A percentile compares a stretch with the other conserved stretches of the same genome.
Evolutionary conservation across 345 rosid species (phyloP).

Genomic region (Eucalyptus decipiens): DNA sequence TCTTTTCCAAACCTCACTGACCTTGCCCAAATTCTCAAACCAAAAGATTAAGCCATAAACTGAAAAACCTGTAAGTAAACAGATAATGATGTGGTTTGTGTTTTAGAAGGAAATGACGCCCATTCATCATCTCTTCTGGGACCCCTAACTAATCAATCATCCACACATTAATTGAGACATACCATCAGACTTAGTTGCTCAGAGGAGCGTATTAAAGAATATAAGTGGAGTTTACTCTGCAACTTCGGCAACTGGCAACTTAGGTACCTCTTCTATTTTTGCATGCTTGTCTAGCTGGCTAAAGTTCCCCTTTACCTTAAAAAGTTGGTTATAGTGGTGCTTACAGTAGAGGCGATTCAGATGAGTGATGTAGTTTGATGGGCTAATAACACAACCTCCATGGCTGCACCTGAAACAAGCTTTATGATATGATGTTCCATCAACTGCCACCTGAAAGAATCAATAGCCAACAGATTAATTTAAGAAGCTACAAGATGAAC

Average conservation of each 20-base stretch:
- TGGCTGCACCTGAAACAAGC: constrained; percentile 66
- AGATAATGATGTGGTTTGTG: background rate
- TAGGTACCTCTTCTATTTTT: background rate
- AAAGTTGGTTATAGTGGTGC: constrained; percentile 64
- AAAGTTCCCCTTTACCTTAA: constrained; percentile 61
- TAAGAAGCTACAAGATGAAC: background rate
- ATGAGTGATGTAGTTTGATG: constrained; percentile 53
- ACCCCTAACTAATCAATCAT: background rate
- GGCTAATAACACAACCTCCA: constrained; percentile 66
- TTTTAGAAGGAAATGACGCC: background rate
- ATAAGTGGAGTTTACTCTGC: background rate
- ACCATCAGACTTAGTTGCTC: background rate
- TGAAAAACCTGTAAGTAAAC: background rate
- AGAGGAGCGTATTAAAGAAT: background rate
- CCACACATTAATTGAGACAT: background rate
- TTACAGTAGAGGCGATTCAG: constrained; percentile 52
- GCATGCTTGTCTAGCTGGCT: constrained; percentile 43
- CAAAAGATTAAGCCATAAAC: background rate
- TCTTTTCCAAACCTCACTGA: background rate
- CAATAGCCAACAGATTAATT: background rate
- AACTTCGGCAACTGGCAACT: background rate
- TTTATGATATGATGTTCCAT: constrained; percentile 53
- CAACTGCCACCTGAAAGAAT: constrained; percentile 47
- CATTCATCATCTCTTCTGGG: background rate
- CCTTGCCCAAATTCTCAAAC: background rate